Percentiles rank a stretch among this genome's conserved stretches.
Evolutionary conservation across 805 yeast species (phyloP).

Genomic region (Ogataea methanolica): DNA sequence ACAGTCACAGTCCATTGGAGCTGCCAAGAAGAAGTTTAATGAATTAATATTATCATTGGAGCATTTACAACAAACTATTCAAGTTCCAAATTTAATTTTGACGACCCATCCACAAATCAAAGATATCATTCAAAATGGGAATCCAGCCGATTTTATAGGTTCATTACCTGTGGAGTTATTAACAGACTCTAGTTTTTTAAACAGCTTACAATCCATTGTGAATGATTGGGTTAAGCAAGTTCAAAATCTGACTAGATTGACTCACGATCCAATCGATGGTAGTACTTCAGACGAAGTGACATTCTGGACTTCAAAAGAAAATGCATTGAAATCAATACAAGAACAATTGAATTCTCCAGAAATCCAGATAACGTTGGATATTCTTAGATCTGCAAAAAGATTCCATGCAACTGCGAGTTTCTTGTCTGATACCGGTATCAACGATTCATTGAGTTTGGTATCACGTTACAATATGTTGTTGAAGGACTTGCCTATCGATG

Average conservation of each 20-base stretch:
- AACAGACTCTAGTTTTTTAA: conserved; percentile 53
- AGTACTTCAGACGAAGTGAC: conserved; percentile 59
- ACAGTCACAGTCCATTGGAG: conserved; percentile 32
- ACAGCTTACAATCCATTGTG: conserved; percentile 63
- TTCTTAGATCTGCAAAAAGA: conserved; percentile 67
- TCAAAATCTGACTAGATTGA: conserved; percentile 49
- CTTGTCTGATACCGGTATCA: conserved; percentile 64
- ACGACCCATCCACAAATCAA: conserved; percentile 49
- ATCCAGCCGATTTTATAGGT: conserved; percentile 4
- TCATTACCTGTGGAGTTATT: conserved; percentile 28
- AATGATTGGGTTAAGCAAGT: conserved; percentile 71
- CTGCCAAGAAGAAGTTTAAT: conserved; percentile 57
- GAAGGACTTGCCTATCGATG: conserved; percentile 65
- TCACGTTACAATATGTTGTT: conserved; percentile 57
- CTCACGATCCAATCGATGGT: conserved; percentile 52
- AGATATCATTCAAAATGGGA: conserved; percentile 29
- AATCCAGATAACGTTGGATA: conserved; percentile 51
- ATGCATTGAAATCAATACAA: conserved; percentile 49
- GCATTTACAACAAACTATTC: conserved; percentile 62
- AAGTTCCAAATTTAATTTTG: conserved; percentile 57
- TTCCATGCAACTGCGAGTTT: conserved; percentile 76
- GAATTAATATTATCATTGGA: conserved; percentile 66
- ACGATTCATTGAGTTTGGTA: conserved; percentile 47
- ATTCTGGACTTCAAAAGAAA: conserved; percentile 75
- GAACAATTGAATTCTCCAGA: conserved; percentile 53